A percentile compares a stretch with the other conserved stretches of the same genome.
Conservation (phyloP, 116 monocot genomes). For the Posidonia oceanica region DNA sequence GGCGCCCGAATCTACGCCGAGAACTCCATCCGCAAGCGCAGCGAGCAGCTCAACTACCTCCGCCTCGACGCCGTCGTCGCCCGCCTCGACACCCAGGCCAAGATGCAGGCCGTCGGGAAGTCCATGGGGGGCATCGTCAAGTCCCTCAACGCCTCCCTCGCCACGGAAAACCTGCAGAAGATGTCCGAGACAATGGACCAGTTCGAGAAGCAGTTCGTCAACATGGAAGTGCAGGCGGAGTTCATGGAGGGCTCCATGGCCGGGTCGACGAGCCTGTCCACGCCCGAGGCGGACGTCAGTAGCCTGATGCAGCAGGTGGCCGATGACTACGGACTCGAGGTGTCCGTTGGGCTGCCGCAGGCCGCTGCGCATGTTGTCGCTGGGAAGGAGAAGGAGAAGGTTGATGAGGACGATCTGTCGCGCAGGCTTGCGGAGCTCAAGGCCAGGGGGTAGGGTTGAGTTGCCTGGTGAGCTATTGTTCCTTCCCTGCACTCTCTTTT, state of each 20-base stretch:
- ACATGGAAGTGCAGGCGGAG: constrained; percentile 41
- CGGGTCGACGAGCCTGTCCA: constrained; percentile 29
- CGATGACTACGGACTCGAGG: constrained; percentile 30
- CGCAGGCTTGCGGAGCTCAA: constrained; percentile 26
- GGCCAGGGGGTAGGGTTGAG: constrained; percentile 13
- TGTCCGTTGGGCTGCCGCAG: constrained; percentile 28
- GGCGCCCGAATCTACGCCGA: constrained; percentile 39
- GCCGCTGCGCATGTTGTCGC: constrained; percentile 22
- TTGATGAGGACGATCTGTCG: constrained; percentile 31
- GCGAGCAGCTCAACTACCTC: constrained; percentile 41
- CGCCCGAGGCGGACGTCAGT: constrained; percentile 24
- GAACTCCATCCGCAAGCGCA: constrained; percentile 36
- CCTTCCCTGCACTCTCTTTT: background rate
- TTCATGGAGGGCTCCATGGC: constrained; percentile 37
- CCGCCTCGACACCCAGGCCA: constrained; percentile 38
- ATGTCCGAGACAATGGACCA: constrained; percentile 38
- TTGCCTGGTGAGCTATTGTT: background rate
- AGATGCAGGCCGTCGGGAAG: constrained; percentile 37
- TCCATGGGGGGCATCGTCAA: constrained; percentile 28
- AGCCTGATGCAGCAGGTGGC: constrained; percentile 37
- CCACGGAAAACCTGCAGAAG: constrained; percentile 33
- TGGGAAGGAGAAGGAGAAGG: constrained; percentile 34
- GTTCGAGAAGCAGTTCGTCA: constrained; percentile 36
- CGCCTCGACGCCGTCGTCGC: constrained; percentile 38
- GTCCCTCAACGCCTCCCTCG: constrained; percentile 23